phyloP scores from a whole-genome alignment of 495 filamentous ascomycete species.

The Penicillium cinerascens region DNA sequence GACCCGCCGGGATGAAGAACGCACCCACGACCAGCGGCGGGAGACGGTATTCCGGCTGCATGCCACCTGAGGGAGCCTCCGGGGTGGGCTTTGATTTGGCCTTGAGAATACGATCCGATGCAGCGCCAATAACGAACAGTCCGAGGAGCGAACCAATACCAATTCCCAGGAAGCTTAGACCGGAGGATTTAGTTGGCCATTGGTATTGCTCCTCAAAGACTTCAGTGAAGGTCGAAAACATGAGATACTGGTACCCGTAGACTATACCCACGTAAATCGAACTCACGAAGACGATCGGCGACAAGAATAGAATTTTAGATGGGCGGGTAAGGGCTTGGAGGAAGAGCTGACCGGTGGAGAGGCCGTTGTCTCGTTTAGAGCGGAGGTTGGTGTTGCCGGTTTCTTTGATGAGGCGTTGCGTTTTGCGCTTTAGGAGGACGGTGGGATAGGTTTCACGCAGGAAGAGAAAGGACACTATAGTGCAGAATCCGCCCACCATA shows the following conservation, averaged over 20 bases:
- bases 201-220: slow-evolving; percentile 1
- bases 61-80: too few species aligned
- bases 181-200: neutral
- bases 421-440: neutral
- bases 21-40: neutral
- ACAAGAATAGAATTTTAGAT: neutral
- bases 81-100: too few species aligned
- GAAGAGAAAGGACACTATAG: slow-evolving; percentile 20
- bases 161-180: neutral
- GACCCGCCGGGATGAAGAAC: neutral
- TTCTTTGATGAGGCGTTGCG: neutral
- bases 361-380: neutral
- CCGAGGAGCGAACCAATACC: neutral
- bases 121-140: neutral
- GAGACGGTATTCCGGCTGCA: neutral
- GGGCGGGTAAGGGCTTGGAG: neutral
- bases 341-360: neutral
- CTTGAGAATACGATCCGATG: too few species aligned
- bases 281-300: neutral
- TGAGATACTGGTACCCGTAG: slow-evolving; percentile 1
- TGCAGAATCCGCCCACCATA: too few species aligned
- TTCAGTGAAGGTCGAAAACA: neutral
- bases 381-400: neutral
- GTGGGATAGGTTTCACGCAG: neutral
- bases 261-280: neutral